Evolutionary conservation across 2,329 filamentous ascomycete species (phyloP).

Genomic region (Nothophaeocryptopus gaeumannii): DNA sequence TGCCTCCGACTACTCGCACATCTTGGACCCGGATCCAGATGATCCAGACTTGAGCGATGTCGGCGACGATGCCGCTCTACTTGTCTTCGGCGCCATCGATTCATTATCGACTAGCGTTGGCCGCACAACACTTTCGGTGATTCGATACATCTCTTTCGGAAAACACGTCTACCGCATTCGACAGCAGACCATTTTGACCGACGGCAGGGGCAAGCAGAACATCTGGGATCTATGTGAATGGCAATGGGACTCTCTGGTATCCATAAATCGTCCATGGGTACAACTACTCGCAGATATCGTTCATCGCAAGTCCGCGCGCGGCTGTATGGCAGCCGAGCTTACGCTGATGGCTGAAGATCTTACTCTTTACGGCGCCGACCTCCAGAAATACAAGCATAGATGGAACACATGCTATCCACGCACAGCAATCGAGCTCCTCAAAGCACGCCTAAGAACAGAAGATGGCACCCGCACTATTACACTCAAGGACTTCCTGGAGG

Average conservation of each 20-base stretch:
- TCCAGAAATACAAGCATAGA: neutral
- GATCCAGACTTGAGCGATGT: neutral
- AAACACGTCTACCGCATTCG: neutral
- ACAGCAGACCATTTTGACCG: neutral
- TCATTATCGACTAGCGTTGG: slow-evolving; percentile 1
- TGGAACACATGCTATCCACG: slow-evolving; percentile 4
- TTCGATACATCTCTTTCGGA: neutral
- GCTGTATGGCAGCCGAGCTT: slow-evolving; percentile 5
- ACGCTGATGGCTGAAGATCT: slow-evolving; percentile 5
- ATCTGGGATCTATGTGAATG: slow-evolving; percentile 1
- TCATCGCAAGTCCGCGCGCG: neutral
- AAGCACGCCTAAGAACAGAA: neutral
- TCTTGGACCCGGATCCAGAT: neutral
- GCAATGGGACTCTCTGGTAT: neutral
- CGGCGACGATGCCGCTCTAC: neutral
- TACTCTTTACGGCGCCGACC: neutral
- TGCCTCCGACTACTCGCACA: neutral
- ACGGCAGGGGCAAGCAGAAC: neutral
- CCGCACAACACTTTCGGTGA: slow-evolving; percentile 4
- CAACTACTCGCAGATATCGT: slow-evolving; percentile 6
- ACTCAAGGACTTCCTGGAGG: neutral
- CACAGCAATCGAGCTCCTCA: neutral
- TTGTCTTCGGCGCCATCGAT: slow-evolving; percentile 6
- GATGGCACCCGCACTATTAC: neutral
- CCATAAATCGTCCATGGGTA: slow-evolving; percentile 8